Base-by-base conservation (phyloP, 2,329 filamentous ascomycete species). In the Pestalotiopsis sp. region DNA sequence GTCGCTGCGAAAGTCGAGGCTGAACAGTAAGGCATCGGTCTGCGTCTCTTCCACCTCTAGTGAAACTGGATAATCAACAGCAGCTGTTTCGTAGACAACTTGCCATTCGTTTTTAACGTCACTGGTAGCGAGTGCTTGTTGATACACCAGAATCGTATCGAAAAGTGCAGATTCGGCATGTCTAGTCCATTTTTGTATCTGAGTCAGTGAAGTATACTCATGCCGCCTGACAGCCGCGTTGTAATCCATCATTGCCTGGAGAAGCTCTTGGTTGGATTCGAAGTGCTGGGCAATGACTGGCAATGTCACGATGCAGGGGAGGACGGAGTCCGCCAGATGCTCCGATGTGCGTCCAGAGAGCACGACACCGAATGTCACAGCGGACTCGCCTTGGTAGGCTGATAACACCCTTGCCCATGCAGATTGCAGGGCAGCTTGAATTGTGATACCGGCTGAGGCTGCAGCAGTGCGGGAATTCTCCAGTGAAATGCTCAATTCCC, bases 61-160 rank as follows among this genome's bases (percentile, higher is more conserved):
- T 0, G 95, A 97, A 0, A 97, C 80, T 0, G 91, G 83, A 77
- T 95, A 97, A 72, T 97, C 92, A 2, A 92, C 88, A 1, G 84
- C 87, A 5, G 92, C 91, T 64, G 87, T 82, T 68, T 97, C 94
- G 17, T 88, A 81, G 1, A 88, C 70, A 0, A 92, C 70, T 6
- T 81, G 81, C 91, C 92, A 97, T 0, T 84, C 80, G 3, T 75
- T 57, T 4, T 39, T 44, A 1, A 76, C 67, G 17, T 69, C 61
- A 44, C 6, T 9, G 10, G 14, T 38, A n/a, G 9, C 4, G 14
- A 14, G 35, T 3, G 35, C 9, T 66, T 59, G 93, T 74, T 97
- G 94, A 74, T 94, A 95, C 0, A 93, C 91, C 68, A 98, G 88
- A 1, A 98, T 83, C 0, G 94, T 95, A 74, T 98, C 94, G 72